phyloP scores from a whole-genome alignment of 2,329 filamentous ascomycete genomes.

The Fusarium neocosmosporiellum region DNA sequence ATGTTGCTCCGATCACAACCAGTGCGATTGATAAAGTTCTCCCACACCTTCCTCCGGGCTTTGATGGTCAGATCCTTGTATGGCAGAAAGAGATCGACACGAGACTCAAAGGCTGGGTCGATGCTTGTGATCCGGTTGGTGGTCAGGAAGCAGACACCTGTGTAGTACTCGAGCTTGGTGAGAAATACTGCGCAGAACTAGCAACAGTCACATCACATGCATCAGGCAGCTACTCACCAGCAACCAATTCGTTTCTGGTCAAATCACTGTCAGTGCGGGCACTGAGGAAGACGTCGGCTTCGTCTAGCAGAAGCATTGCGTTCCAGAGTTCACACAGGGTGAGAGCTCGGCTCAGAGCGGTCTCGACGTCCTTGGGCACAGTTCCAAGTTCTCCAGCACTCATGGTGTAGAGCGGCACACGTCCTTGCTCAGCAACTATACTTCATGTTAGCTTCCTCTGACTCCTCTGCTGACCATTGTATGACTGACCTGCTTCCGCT shows the following conservation, averaged over 20 bases:
- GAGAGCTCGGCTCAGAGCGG: slow-evolving; percentile 47
- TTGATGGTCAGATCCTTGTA: slow-evolving; percentile 46
- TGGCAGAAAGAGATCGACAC: slow-evolving; percentile 46
- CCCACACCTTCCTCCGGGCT: slow-evolving; percentile 50
- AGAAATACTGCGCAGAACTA: slow-evolving; percentile 41
- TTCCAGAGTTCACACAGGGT: slow-evolving; percentile 60
- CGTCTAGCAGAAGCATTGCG: slow-evolving; percentile 57
- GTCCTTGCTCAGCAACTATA: slow-evolving; percentile 50
- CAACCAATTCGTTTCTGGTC: slow-evolving; percentile 54
- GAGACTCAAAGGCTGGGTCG: slow-evolving; percentile 52
- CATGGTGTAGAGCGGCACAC: slow-evolving; percentile 53
- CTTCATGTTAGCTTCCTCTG: not conserved
- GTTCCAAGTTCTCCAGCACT: slow-evolving; percentile 54
- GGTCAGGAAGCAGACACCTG: slow-evolving; percentile 52
- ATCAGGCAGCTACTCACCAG: slow-evolving; percentile 9
- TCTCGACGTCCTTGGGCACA: slow-evolving; percentile 49
- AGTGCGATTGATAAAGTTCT: slow-evolving; percentile 48
- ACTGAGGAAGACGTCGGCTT: slow-evolving; percentile 57
- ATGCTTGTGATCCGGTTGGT: slow-evolving; percentile 51
- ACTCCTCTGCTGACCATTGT: not conserved
- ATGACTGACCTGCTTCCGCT: slow-evolving; percentile 43
- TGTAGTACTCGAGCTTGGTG: slow-evolving; percentile 50
- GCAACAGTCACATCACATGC: not conserved
- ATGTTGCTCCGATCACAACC: slow-evolving; percentile 44
- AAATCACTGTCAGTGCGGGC: slow-evolving; percentile 48